Evolutionary conservation across 2,329 filamentous ascomycete genomes (phyloP).

Genomic region (Fusarium udum): DNA sequence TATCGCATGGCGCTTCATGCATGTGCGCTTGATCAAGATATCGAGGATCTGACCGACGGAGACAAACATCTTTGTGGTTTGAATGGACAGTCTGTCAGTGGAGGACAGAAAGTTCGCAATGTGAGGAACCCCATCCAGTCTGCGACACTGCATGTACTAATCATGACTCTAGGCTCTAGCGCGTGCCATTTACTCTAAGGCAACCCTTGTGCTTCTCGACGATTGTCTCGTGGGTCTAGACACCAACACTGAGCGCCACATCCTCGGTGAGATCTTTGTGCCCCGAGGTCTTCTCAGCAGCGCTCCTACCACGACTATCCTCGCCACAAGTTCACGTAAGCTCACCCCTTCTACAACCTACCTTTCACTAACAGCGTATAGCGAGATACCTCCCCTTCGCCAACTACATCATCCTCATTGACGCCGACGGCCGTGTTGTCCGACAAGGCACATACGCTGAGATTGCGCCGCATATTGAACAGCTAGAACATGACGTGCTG

Average conservation of each 20-base stretch:
- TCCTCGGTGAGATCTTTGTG: background rate
- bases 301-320: background rate
- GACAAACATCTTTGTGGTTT: background rate
- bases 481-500: background rate
- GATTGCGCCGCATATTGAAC: background rate
- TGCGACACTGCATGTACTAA: rapidly evolving
- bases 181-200: background rate
- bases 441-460: background rate
- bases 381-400: background rate
- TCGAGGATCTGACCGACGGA: background rate
- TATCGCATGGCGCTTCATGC: background rate
- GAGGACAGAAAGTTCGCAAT: background rate
- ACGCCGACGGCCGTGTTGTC: background rate
- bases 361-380: rapidly evolving
- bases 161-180: background rate
- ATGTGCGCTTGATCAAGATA: background rate
- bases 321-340: background rate
- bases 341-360: rapidly evolving
- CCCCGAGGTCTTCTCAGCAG: background rate
- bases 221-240: background rate
- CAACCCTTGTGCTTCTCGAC: background rate
- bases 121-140: rapidly evolving
- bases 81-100: background rate
- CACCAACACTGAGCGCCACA: background rate
- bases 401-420: background rate